phyloP scores from a whole-genome alignment of 805 yeast genomes.

The Saccharomyces paradoxus region DNA sequence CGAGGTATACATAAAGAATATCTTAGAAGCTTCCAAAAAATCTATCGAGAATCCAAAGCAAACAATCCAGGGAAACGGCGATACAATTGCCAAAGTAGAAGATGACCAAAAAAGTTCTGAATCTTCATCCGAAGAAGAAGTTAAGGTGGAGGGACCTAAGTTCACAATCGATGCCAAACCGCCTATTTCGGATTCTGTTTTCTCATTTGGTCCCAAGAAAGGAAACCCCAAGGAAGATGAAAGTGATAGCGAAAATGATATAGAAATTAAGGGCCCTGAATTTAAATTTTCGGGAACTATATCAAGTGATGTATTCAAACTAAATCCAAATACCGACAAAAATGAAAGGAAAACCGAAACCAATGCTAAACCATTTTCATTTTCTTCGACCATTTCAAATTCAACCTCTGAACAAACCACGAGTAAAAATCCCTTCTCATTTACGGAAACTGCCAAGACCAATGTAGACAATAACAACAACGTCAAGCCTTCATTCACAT shows the following conservation, averaged over 20 bases:
- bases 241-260: slow-evolving; percentile 28
- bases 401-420: slow-evolving; percentile 2
- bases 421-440: not conserved
- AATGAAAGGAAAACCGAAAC: slow-evolving; percentile 1
- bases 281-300: slow-evolving; percentile 33
- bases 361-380: slow-evolving; percentile 16
- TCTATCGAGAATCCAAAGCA: not conserved
- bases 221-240: slow-evolving; percentile 15
- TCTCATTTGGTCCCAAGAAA: slow-evolving; percentile 34
- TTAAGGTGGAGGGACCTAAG: slow-evolving; percentile 66
- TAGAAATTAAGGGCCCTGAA: slow-evolving; percentile 34
- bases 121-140: slow-evolving; percentile 49
- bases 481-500: slow-evolving; percentile 18
- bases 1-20: slow-evolving; percentile 40
- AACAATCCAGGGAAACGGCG: not conserved
- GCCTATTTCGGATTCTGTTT: slow-evolving; percentile 42
- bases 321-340: slow-evolving; percentile 11
- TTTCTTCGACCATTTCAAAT: not conserved
- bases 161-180: slow-evolving; percentile 45
- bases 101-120: slow-evolving; percentile 10
- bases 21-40: slow-evolving; percentile 11
- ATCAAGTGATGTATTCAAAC: slow-evolving; percentile 31
- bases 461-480: slow-evolving; percentile 9
- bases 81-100: slow-evolving; percentile 2
- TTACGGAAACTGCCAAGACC: slow-evolving; percentile 15